Conservation (phyloP, 1,284 basidiomycete species). For the Cryptococcus sp. region DNA sequence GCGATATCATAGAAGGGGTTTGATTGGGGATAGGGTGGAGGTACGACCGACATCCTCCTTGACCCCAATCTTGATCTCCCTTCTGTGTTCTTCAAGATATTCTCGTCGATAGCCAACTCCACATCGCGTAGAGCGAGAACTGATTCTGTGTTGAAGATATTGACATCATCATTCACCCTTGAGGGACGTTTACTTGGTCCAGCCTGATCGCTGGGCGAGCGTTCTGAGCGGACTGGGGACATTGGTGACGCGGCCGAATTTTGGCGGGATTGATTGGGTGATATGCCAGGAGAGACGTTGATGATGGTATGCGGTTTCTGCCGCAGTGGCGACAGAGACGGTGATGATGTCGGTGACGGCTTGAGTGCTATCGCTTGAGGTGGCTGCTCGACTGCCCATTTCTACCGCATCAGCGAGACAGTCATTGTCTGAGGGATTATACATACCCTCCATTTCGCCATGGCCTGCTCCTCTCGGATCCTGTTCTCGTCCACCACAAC, state of each 20-base stretch:
- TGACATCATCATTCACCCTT: conserved; percentile 8
- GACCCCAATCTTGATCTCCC: conserved; percentile 3
- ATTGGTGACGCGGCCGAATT: neutral
- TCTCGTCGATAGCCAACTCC: conserved; percentile 40
- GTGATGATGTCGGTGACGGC: conserved; percentile 3
- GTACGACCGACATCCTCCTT: conserved; percentile 27
- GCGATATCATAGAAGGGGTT: conserved; percentile 38
- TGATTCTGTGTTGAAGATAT: conserved; percentile 38
- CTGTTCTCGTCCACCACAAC: neutral
- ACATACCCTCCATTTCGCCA: conserved; percentile 44
- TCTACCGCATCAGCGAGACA: conserved; percentile 12
- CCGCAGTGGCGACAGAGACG: conserved; percentile 4
- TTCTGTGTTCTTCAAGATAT: conserved; percentile 8
- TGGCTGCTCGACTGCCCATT: conserved; percentile 39
- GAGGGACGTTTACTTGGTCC: neutral
- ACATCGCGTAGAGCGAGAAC: conserved; percentile 36
- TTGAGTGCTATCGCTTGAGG: neutral
- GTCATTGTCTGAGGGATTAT: neutral
- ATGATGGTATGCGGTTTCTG: conserved; percentile 1
- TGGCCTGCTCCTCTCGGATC: conserved; percentile 31
- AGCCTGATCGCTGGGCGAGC: neutral
- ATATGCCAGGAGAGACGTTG: neutral
- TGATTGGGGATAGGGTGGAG: conserved; percentile 26
- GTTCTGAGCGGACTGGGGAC: neutral
- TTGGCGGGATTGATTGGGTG: neutral